Conservation (phyloP, 768 basidiomycete species). For the Termitomyces sp. region DNA sequence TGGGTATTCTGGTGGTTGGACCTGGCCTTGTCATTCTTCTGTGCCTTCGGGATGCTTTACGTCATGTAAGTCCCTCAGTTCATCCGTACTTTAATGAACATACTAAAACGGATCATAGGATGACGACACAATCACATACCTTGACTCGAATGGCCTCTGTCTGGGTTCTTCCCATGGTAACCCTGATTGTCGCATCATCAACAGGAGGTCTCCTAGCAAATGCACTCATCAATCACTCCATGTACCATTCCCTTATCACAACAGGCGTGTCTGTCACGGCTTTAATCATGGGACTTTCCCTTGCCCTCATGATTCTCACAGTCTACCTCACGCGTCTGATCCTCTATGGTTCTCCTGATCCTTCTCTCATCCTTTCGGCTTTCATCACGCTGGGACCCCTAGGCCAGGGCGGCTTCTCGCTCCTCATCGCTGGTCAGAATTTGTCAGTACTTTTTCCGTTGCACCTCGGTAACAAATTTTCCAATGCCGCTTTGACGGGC, state of each 20-base stretch:
- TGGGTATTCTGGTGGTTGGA: conserved; percentile 76
- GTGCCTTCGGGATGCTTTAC: conserved; percentile 18
- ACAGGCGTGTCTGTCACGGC: conserved; percentile 34
- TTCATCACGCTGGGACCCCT: conserved; percentile 60
- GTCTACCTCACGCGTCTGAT: conserved; percentile 49
- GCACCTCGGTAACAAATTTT: conserved; percentile 19
- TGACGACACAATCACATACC: conserved; percentile 51
- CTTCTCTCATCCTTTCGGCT: conserved; percentile 37
- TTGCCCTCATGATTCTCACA: conserved; percentile 53
- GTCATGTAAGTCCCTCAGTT: conserved; percentile 14
- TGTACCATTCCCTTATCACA: conserved; percentile 41
- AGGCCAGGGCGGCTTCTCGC: conserved; percentile 52
- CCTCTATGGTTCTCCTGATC: conserved; percentile 40
- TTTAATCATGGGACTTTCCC: conserved; percentile 36
- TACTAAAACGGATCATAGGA: conserved; percentile 26
- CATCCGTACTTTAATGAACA: not conserved
- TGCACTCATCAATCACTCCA: conserved; percentile 33
- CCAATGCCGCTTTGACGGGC: conserved; percentile 30
- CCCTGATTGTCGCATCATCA: conserved; percentile 57
- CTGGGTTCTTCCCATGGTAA: conserved; percentile 63
- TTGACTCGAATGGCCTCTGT: conserved; percentile 42
- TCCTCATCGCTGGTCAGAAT: conserved; percentile 42
- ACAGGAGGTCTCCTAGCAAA: conserved; percentile 48
- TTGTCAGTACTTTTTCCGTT: conserved; percentile 32
- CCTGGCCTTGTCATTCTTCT: conserved; percentile 43